Conservation (phyloP, 345 rosid genomes). For the Erucastrum elatum region DNA sequence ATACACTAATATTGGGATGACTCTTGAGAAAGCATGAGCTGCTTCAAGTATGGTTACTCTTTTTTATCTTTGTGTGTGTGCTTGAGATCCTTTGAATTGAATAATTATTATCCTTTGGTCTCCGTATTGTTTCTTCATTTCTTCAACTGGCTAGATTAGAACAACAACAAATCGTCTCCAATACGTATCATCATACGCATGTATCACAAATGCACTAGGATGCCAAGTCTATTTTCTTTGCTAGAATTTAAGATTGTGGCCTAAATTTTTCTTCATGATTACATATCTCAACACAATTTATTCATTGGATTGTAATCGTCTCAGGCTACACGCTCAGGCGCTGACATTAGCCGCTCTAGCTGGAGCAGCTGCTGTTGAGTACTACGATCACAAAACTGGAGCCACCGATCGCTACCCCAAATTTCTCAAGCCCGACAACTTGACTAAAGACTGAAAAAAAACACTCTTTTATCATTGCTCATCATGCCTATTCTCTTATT, state of each 20-base stretch:
- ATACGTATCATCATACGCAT: background rate
- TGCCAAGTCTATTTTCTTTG: background rate
- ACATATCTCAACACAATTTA: background rate
- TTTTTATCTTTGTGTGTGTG: no score
- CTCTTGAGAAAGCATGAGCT: no score
- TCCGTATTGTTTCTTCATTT: no score
- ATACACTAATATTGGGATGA: no score
- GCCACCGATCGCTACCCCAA: conserved; percentile 57
- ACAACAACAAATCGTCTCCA: no score
- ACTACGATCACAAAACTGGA: conserved; percentile 68
- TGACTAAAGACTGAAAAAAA: conserved; percentile 45
- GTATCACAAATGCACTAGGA: background rate
- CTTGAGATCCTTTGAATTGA: no score
- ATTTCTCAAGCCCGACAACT: conserved; percentile 48
- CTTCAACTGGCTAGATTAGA: no score
- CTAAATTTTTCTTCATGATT: background rate
- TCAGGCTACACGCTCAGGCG: conserved; percentile 94
- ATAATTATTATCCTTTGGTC: no score
- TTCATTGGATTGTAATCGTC: background rate
- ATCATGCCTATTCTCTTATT: conserved; percentile 7
- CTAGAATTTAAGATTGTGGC: no score
- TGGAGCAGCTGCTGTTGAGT: conserved; percentile 89
- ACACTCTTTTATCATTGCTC: background rate
- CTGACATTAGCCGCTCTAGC: conserved; percentile 85
- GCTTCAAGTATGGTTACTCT: no score